Conservation (phyloP, 83 land plant genomes). For the Diphasiastrum complanatum region DNA sequence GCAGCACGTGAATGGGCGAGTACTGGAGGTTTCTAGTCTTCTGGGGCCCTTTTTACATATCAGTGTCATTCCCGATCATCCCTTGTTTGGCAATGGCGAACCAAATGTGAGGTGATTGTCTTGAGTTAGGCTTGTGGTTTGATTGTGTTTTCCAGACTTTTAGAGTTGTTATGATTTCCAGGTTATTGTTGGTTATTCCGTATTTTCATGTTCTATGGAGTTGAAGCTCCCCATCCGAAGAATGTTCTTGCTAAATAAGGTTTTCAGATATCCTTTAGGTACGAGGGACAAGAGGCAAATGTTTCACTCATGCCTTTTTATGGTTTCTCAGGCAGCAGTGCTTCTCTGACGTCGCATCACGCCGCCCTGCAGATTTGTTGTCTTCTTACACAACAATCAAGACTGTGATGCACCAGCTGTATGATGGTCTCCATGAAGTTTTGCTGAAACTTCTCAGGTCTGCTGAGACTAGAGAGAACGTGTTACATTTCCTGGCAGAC, state of each 20-base stretch:
- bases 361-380: conserved; percentile 67
- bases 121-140: too few relatives aligned
- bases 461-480: conserved; percentile 60
- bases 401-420: conserved; percentile 70
- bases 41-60: conserved; percentile 92
- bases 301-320: too few relatives aligned
- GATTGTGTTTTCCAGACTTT: not conserved
- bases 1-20: conserved; percentile 52
- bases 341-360: conserved; percentile 72
- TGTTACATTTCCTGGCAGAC: conserved; percentile 73
- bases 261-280: too few relatives aligned
- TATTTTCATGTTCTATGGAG: too few relatives aligned
- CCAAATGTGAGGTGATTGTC: conserved; percentile 94
- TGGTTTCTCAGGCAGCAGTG: conserved; percentile 62
- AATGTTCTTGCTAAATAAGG: too few relatives aligned
- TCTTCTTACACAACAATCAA: conserved; percentile 82
- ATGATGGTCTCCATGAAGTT: conserved; percentile 73
- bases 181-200: too few relatives aligned
- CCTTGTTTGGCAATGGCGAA: conserved; percentile 49
- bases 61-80: conserved; percentile 79
- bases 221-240: too few relatives aligned
- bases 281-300: too few relatives aligned
- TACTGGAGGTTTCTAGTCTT: conserved; percentile 66
- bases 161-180: too few relatives aligned
- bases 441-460: conserved; percentile 52